phyloP scores from a whole-genome alignment of 2,329 filamentous ascomycete genomes.

The Fusarium mundagurra region DNA sequence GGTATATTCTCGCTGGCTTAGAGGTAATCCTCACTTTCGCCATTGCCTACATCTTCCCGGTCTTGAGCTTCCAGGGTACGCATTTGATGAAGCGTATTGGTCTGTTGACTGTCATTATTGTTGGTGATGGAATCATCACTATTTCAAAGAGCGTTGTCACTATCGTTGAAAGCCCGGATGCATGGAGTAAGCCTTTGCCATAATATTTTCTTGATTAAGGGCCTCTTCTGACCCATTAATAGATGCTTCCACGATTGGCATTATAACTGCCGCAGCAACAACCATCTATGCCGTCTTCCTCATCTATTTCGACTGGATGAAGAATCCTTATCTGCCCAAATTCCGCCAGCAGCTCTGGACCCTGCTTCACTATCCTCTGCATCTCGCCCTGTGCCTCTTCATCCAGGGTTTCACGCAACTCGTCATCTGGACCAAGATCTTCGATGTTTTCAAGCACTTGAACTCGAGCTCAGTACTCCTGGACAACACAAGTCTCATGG shows the following conservation, averaged over 20 bases:
- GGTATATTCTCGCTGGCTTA: slow-evolving; percentile 64
- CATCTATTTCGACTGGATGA: slow-evolving; percentile 70
- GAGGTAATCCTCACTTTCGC: slow-evolving; percentile 63
- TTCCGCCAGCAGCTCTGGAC: slow-evolving; percentile 69
- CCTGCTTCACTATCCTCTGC: slow-evolving; percentile 69
- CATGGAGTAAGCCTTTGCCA: slow-evolving; percentile 49
- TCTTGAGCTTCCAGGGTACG: slow-evolving; percentile 69
- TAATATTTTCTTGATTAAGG: fast-evolving
- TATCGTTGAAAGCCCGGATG: slow-evolving; percentile 54
- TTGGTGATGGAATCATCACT: slow-evolving; percentile 73
- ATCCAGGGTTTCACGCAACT: slow-evolving; percentile 71
- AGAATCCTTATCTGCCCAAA: slow-evolving; percentile 66
- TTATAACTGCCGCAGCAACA: slow-evolving; percentile 51
- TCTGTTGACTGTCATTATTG: slow-evolving; percentile 71
- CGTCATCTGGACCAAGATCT: slow-evolving; percentile 55
- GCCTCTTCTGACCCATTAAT: slow-evolving; percentile 5
- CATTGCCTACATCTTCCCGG: slow-evolving; percentile 63
- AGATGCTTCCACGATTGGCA: slow-evolving; percentile 53
- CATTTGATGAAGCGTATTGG: slow-evolving; percentile 72
- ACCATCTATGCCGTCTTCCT: slow-evolving; percentile 59
- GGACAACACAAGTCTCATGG: slow-evolving; percentile 11
- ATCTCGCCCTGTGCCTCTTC: slow-evolving; percentile 70
- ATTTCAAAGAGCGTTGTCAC: slow-evolving; percentile 62
- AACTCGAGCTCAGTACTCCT: slow-evolving; percentile 13
- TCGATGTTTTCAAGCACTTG: slow-evolving; percentile 44